phyloP scores from a whole-genome alignment of 2,329 filamentous ascomycete genomes.

The Hypomyces rosellus region DNA sequence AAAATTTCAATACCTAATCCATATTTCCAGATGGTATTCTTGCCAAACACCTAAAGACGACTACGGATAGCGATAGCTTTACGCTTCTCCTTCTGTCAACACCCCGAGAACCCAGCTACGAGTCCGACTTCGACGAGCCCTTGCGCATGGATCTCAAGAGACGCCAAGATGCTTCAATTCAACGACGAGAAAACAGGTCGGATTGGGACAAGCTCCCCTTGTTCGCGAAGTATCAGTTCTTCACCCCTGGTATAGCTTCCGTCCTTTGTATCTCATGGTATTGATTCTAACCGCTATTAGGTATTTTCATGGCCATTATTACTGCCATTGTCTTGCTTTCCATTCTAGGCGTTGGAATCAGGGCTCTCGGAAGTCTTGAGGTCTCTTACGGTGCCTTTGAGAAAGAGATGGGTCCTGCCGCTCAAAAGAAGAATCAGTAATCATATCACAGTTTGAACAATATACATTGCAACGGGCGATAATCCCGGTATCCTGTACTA shows the following conservation, averaged over 20 bases:
- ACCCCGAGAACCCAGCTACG: slow-evolving; percentile 52
- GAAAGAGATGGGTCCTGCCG: slow-evolving; percentile 86
- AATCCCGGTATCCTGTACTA: slow-evolving; percentile 10
- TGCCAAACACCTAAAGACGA: slow-evolving; percentile 38
- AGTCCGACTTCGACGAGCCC: slow-evolving; percentile 55
- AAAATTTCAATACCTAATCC: not conserved
- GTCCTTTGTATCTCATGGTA: not conserved
- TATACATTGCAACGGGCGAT: not conserved
- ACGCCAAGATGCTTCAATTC: slow-evolving; percentile 24
- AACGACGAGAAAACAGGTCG: slow-evolving; percentile 34
- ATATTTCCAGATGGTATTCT: slow-evolving; percentile 43
- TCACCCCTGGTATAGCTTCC: slow-evolving; percentile 64
- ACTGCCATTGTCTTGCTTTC: slow-evolving; percentile 64
- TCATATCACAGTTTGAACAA: slow-evolving; percentile 2
- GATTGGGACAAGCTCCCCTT: slow-evolving; percentile 45
- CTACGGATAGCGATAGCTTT: slow-evolving; percentile 44
- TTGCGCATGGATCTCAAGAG: slow-evolving; percentile 72
- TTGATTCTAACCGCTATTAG: slow-evolving; percentile 37
- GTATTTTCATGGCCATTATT: slow-evolving; percentile 81
- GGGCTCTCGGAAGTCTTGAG: slow-evolving; percentile 70
- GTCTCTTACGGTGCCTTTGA: slow-evolving; percentile 94
- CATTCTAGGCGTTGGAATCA: slow-evolving; percentile 74
- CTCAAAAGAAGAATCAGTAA: slow-evolving; percentile 66
- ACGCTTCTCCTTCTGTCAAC: slow-evolving; percentile 72
- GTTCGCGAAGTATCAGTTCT: slow-evolving; percentile 93